Percentiles rank a stretch among this genome's conserved stretches.
phyloP scores from a whole-genome alignment of 2,329 filamentous ascomycete species.

The Graphiopsis chlorocephala region DNA sequence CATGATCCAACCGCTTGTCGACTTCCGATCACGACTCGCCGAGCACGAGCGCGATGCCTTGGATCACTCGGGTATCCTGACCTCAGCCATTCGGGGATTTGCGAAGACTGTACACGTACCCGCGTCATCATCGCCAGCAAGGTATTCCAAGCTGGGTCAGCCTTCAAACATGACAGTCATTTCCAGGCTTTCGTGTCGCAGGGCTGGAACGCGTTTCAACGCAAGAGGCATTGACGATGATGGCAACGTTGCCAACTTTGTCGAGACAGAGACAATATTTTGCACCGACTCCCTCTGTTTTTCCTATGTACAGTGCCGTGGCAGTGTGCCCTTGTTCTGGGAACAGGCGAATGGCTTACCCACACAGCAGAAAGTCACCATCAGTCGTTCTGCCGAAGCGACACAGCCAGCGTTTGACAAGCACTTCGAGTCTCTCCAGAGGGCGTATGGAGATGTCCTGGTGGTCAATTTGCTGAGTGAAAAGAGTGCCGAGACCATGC shows the following conservation, averaged over 20 bases:
- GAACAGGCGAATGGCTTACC: slow-evolving; percentile 88
- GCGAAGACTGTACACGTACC: slow-evolving; percentile 84
- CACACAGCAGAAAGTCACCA: slow-evolving; percentile 88
- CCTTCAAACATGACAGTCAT: slow-evolving; percentile 86
- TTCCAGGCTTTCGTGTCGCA: slow-evolving; percentile 82
- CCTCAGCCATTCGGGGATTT: slow-evolving; percentile 90
- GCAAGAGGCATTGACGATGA: slow-evolving; percentile 97
- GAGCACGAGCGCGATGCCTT: slow-evolving; percentile 71
- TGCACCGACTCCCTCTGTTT: slow-evolving; percentile 79
- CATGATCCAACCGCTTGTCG: slow-evolving; percentile 90
- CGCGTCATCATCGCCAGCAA: slow-evolving; percentile 68
- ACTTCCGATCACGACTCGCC: slow-evolving; percentile 80
- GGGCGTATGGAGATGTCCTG: slow-evolving; percentile 85
- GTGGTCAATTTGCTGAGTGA: slow-evolving; percentile 92
- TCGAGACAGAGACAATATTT: slow-evolving; percentile 94
- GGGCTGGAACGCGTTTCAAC: slow-evolving; percentile 94
- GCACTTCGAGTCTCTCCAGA: slow-evolving; percentile 84
- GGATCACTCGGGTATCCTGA: slow-evolving; percentile 85
- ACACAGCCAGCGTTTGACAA: slow-evolving; percentile 94
- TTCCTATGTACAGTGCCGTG: slow-evolving; percentile 89
- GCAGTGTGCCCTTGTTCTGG: slow-evolving; percentile 96
- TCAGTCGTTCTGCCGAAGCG: slow-evolving; percentile 84
- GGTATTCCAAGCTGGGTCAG: slow-evolving; percentile 63
- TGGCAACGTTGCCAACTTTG: slow-evolving; percentile 95
- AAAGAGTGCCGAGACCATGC: slow-evolving; percentile 80